Evolutionary conservation across 306 rosid species (phyloP).

Genomic region (Cicer cuneatum): DNA sequence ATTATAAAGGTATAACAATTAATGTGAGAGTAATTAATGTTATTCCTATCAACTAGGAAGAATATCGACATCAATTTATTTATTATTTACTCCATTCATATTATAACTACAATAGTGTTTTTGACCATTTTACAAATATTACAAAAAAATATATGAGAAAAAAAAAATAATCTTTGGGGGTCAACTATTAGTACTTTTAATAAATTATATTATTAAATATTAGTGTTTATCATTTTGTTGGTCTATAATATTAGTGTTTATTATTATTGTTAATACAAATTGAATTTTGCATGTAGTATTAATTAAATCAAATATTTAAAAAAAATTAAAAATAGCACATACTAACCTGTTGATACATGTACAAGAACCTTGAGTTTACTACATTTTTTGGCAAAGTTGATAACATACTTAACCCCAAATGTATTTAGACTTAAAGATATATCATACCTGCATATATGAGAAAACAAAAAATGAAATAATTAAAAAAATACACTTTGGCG

Average conservation of each 20-base stretch:
- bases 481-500: background rate
- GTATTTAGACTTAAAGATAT: conserved; percentile 70
- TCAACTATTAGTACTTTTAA: too few species aligned
- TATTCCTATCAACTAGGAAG: background rate
- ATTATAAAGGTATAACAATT: background rate
- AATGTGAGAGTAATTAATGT: background rate
- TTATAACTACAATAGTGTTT: too few species aligned
- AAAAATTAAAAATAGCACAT: too few species aligned
- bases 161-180: too few species aligned
- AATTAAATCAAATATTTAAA: too few species aligned
- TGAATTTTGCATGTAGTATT: too few species aligned
- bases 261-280: too few species aligned
- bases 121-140: too few species aligned
- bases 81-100: background rate
- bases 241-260: too few species aligned
- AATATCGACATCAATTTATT: background rate
- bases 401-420: conserved; percentile 69
- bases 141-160: too few species aligned
- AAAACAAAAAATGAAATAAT: background rate
- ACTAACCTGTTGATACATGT: conserved; percentile 83
- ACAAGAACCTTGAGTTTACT: conserved; percentile 63
- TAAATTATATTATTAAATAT: too few species aligned
- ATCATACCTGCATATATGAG: conserved; percentile 65
- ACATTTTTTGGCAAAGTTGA: conserved; percentile 75
- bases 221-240: too few species aligned